Evolutionary conservation across 1,284 basidiomycete species (phyloP), one percentile per base, ranked within the genome.

Genomic region (Leucoagaricus sp.): DNA sequence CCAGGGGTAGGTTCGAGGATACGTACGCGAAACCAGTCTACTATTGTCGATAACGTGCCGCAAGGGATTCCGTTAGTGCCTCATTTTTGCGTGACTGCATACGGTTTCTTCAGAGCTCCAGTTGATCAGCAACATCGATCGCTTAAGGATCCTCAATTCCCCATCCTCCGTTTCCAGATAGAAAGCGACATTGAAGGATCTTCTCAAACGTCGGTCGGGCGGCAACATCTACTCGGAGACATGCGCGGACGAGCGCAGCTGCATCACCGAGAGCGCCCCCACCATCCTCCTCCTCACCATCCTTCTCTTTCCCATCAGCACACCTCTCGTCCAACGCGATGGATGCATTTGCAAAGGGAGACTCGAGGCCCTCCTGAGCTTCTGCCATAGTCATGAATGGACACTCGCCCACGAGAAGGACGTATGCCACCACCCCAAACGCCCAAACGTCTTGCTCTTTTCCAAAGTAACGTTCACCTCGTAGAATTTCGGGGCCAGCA

Each of bases 361-460:
- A 91, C 51, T 78, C 72, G 9, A 94, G 75, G 0, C 91, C 92
- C 51, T 86, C 85, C 65, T 92, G 89, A 0, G 93, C 91, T 70
- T 94, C 93, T 41, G 84, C 86, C 1, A 90, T 87, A 3, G 89
- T 92, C 71, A 89, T 86, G 75, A 97, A 97, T 0, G 96, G 95
- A 65, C 94, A 97, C 75, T 98, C 94, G 19, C 96, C 96, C 23
- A 95, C 91, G 13, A 99, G 82, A 57, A 99, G 84, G 54, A 99
- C 97, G 70, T 96, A 99, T 10, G 89, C 93, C 15, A 99, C 93
- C 10, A 98, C 95, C n/a, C 96, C 96, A 57, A 97, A 91, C 0
- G 96, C 96, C 96, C 96, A 99, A 0, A 99, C 89, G 65, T 99
- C 96, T 73, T 98, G 96, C 69, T 96, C 94, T 71, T 96, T 96